phyloP scores from a whole-genome alignment of 306 rosid species.

The Lathyrus oleraceus region DNA sequence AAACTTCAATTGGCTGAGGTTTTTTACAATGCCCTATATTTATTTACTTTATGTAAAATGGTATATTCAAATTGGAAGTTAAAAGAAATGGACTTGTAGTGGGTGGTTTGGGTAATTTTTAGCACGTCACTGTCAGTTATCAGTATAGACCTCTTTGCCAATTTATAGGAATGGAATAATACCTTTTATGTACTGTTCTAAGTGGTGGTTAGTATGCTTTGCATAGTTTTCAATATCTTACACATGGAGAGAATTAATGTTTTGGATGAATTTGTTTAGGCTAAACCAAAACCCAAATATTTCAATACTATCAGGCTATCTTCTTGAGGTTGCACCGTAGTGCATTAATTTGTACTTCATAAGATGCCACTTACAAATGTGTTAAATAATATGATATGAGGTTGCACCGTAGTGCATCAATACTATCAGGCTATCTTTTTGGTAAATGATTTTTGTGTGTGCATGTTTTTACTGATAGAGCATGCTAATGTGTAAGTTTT shows the following conservation, averaged over 20 bases:
- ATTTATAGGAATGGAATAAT: neutral
- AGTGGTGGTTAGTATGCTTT: neutral
- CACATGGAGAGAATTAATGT: neutral
- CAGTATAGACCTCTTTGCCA: neutral
- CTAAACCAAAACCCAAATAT: neutral
- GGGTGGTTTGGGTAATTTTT: slow-evolving; percentile 10
- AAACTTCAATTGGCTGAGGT: slow-evolving; percentile 98
- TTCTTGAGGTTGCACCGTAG: slow-evolving; percentile 19
- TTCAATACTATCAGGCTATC: neutral
- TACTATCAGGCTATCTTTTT: too few species aligned
- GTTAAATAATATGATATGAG: neutral
- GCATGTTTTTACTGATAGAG: neutral
- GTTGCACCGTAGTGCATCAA: too few species aligned
- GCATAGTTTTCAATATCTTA: neutral
- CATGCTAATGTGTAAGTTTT: slow-evolving; percentile 14
- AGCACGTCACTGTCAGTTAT: neutral
- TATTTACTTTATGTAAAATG: neutral
- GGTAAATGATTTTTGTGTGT: slow-evolving; percentile 1
- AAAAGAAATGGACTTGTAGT: neutral
- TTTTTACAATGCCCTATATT: slow-evolving; percentile 22
- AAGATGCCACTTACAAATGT: neutral
- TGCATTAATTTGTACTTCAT: neutral
- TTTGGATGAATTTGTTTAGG: neutral
- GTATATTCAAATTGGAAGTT: neutral
- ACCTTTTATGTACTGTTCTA: neutral